These are phyloP conservation scores for Aspergillus sp. DNA, from an alignment of 2,329 filamentous ascomycete genomes.

Conservation along the genomic window DNA sequence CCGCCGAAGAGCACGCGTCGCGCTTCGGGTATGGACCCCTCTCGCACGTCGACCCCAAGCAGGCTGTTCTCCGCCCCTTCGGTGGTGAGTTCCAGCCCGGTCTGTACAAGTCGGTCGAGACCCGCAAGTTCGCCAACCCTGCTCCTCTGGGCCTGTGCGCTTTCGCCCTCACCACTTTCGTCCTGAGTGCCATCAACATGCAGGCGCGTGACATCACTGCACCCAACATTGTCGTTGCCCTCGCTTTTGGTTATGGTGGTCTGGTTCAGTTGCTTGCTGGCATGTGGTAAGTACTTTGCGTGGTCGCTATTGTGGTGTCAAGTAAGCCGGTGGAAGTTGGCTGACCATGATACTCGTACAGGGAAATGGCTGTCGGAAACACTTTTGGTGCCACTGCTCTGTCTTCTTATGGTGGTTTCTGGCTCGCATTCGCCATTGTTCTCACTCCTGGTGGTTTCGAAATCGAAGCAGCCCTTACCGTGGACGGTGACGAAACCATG, in stretches of 20 bases:
- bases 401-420: conserved; percentile 81
- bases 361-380: conserved; percentile 86
- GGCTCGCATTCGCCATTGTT: conserved; percentile 73
- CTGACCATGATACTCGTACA: conserved; percentile 30
- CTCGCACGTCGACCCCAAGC: conserved; percentile 48
- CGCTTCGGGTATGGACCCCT: conserved; percentile 54
- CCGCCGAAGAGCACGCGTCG: conserved; percentile 25
- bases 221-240: conserved; percentile 67
- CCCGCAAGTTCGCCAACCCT: conserved; percentile 75
- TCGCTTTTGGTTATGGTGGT: conserved; percentile 75
- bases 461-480: conserved; percentile 48
- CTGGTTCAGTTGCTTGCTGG: conserved; percentile 76
- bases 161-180: conserved; percentile 81
- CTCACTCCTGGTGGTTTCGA: conserved; percentile 67
- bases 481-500: conserved; percentile 36
- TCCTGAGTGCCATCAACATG: conserved; percentile 74
- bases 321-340: background rate
- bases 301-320: background rate
- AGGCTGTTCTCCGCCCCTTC: conserved; percentile 59
- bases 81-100: conserved; percentile 74
- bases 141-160: conserved; percentile 74
- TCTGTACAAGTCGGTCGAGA: conserved; percentile 62
- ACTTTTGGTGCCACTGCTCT: conserved; percentile 81
- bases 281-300: conserved; percentile 67
- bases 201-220: conserved; percentile 58